A percentile compares a stretch with the other conserved stretches of the same genome.
Evolutionary conservation across 441 rosid species (phyloP).

Genomic region (Breynia disticha): DNA sequence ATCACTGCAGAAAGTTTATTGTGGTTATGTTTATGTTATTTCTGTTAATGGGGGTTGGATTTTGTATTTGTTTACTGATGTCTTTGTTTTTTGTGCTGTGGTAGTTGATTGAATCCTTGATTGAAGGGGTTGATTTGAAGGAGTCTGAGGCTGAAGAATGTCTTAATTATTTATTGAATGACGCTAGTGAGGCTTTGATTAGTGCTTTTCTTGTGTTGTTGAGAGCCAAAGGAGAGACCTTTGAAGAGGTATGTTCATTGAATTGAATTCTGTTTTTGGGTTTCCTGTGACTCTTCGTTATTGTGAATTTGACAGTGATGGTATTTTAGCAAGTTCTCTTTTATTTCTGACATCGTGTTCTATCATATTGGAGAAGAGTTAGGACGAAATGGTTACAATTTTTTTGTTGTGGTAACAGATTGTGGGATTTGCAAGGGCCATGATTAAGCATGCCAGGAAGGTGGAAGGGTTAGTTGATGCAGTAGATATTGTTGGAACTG

Average conservation of each 20-base stretch:
- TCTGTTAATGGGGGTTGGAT: neutral
- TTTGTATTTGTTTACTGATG: neutral
- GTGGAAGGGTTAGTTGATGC: slow-evolving; percentile 68
- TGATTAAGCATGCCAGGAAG: slow-evolving; percentile 63
- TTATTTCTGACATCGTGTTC: neutral
- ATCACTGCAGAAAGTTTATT: neutral
- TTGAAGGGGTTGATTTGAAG: slow-evolving; percentile 56
- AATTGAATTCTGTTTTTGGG: neutral
- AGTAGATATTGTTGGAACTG: slow-evolving; percentile 91
- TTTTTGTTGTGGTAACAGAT: slow-evolving; percentile 29
- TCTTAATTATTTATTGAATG: slow-evolving; percentile 48
- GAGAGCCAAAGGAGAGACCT: slow-evolving; percentile 94
- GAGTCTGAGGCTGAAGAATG: slow-evolving; percentile 72
- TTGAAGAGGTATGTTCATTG: slow-evolving; percentile 51
- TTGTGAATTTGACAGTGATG: no score
- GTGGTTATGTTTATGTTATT: neutral
- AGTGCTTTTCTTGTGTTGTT: slow-evolving; percentile 82
- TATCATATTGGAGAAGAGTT: neutral
- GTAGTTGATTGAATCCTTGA: slow-evolving; percentile 74
- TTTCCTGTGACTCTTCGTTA: neutral
- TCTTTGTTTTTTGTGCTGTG: neutral
- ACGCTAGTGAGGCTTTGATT: slow-evolving; percentile 53
- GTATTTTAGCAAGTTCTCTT: neutral
- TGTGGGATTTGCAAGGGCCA: slow-evolving; percentile 81
- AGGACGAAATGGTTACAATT: neutral